Evolutionary conservation across 2,329 filamentous ascomycete species (phyloP), one percentile per base, ranked within the genome.

Genomic region (Sarocladiaceae sp.): DNA sequence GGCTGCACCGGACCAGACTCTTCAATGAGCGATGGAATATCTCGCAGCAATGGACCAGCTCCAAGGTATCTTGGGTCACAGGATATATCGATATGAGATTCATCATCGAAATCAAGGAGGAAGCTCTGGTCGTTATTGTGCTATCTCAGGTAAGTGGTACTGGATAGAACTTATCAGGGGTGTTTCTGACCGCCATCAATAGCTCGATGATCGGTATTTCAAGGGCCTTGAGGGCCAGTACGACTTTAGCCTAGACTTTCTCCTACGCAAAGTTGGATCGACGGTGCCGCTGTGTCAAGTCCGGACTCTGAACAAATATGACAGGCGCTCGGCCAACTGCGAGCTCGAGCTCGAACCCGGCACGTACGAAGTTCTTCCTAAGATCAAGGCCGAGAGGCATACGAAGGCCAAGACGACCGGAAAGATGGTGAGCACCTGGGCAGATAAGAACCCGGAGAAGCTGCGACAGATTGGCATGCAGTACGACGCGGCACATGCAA

Each of bases 301-400:
- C 4, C 24, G 34, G 4, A 39, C 53, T 12, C 45, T 46, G n/a
- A 51, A 53, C 20, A 51, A 51, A 11, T 62, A 59, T 54, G 62
- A 82, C 68, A 74, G 69, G 39, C 76, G 85, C 6, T 82, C 80
- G 2, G 77, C 86, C 12, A 85, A 78, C 46, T 82, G 79, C n/a
- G 85, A 88, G 55, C 67, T 87, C n/a, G 68, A 80, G 29, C 74
- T 88, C 2, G 78, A 85, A 24, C 71, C 82, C 0, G 84, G 84
- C 5, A 73, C 68, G 13, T 88, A 88, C 60, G 76, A 77, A 33
- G 75, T 88, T 0, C 64, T 87, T 7, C 76, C 85, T 54, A 86
- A 84, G 57, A 74, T 88, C 51, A 80, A 76, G 4, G 81, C 83
- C 0, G 55, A 55, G 21, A 55, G 65, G 11, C 68, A 69, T 7